Evolutionary conservation across 192 early-diverging fungal species (phyloP).

Genomic region (Coemansia sp.): DNA sequence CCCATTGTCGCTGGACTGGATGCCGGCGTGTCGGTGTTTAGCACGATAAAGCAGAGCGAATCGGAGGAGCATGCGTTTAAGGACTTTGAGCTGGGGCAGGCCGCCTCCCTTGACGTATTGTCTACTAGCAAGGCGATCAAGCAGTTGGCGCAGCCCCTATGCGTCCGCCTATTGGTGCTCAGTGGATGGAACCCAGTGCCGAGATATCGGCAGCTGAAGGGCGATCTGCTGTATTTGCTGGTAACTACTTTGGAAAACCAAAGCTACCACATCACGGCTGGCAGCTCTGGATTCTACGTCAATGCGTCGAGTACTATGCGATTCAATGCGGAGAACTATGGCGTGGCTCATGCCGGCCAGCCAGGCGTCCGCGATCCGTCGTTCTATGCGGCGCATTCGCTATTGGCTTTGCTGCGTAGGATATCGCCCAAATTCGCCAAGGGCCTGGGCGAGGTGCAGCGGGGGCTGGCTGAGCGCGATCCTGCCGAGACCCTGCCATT

Average conservation of each 20-base stretch:
- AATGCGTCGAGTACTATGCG: conserved; percentile 75
- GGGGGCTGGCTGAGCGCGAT: conserved; percentile 59
- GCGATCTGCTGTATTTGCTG: conserved; percentile 90
- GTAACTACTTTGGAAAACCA: conserved; percentile 86
- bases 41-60: conserved; percentile 24
- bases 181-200: conserved; percentile 96
- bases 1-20: conserved; percentile 65
- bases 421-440: conserved; percentile 74
- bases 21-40: conserved; percentile 73
- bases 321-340: conserved; percentile 64
- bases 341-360: conserved; percentile 26
- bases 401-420: conserved; percentile 67
- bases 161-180: conserved; percentile 73
- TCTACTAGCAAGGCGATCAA: conserved; percentile 62
- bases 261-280: conserved; percentile 83
- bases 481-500: conserved; percentile 84
- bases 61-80: conserved; percentile 23
- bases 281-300: conserved; percentile 86
- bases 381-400: conserved; percentile 62
- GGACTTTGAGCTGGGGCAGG: conserved; percentile 14
- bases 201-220: conserved; percentile 69
- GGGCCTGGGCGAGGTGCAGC: conserved; percentile 70
- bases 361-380: conserved; percentile 46
- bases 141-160: conserved; percentile 61
- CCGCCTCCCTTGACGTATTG: conserved; percentile 53